A percentile compares a stretch with the other conserved stretches of the same genome.
Conservation (phyloP, 345 rosid genomes). For the Kernera saxatilis region DNA sequence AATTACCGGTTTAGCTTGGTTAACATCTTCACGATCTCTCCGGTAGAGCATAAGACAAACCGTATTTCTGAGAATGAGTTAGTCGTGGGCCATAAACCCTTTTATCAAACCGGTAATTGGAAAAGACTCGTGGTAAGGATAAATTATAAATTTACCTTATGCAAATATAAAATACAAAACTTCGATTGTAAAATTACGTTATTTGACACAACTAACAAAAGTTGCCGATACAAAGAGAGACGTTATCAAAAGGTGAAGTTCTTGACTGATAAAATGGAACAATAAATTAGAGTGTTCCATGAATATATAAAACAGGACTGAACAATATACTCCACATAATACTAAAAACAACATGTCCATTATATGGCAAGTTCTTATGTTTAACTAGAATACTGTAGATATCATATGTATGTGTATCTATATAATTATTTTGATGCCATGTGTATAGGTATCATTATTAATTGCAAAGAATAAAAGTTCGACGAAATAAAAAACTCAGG, state of each 20-base stretch:
- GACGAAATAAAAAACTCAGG: no score
- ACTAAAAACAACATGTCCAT: not conserved
- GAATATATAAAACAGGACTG: conserved; percentile 10
- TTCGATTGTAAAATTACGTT: not conserved
- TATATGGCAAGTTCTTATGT: conserved; percentile 1
- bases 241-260: conserved; percentile 7
- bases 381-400: not conserved
- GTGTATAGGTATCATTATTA: not conserved
- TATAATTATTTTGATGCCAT: not conserved
- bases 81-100: conserved; percentile 81
- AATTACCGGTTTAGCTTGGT: conserved; percentile 3
- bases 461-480: not conserved
- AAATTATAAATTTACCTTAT: not conserved
- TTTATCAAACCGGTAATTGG: conserved; percentile 57
- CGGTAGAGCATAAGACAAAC: conserved; percentile 43
- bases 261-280: not conserved
- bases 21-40: conserved; percentile 21
- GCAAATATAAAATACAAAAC: not conserved
- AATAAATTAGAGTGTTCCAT: conserved; percentile 13
- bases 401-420: not conserved
- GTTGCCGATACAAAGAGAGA: not conserved
- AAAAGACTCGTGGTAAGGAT: conserved; percentile 39
- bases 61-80: conserved; percentile 67
- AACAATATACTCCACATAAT: conserved; percentile 4
- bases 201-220: not conserved